These are phyloP conservation scores for Candida sp. DNA, from an alignment of 1,139 yeast species.

Conservation along the genomic window DNA sequence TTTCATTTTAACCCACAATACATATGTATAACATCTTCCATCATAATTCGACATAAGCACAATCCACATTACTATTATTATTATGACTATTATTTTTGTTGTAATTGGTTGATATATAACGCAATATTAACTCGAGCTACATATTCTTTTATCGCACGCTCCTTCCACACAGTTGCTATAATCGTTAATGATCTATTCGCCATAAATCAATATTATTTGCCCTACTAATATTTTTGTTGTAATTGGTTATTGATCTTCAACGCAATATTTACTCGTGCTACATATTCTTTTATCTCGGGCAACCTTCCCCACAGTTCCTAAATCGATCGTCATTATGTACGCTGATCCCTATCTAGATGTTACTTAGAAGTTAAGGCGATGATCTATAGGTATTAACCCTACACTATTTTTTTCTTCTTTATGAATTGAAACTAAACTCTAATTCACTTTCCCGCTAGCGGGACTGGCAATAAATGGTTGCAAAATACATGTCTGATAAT, in stretches of 20 bases:
- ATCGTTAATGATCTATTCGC: background rate
- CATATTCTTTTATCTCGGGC: background rate
- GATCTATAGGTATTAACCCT: no score
- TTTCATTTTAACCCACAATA: background rate
- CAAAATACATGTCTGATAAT: no score
- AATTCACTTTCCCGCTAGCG: no score
- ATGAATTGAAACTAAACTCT: no score
- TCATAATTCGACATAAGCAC: background rate
- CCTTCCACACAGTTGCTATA: background rate
- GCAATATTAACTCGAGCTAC: background rate
- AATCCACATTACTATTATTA: background rate
- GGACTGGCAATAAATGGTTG: no score
- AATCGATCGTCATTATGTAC: no score
- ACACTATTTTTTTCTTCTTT: no score
- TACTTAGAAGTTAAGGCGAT: no score
- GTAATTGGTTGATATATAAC: background rate
- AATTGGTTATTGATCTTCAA: background rate
- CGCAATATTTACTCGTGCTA: background rate
- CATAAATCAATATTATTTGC: background rate
- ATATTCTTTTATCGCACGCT: background rate
- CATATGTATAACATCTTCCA: background rate
- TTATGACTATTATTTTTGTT: background rate
- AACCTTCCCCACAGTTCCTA: background rate
- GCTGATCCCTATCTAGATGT: no score
- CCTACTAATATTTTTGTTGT: no score